A percentile compares a stretch with the other conserved stretches of the same genome.
Evolutionary conservation across 2,329 filamentous ascomycete genomes (phyloP).

Genomic region (Microcyclosporella mali): DNA sequence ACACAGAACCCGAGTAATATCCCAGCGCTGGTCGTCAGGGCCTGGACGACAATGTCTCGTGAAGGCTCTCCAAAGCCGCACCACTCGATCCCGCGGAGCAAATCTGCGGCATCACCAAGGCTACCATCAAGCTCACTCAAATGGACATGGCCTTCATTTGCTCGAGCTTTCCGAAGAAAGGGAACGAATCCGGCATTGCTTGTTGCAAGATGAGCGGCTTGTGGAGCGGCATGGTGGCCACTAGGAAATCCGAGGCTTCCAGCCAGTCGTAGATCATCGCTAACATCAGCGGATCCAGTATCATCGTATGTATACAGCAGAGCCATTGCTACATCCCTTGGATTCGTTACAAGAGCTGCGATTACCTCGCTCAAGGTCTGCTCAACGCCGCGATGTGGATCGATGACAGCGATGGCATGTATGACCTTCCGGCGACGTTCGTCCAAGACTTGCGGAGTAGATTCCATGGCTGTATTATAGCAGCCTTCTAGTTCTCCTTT

Average conservation of each 20-base stretch:
- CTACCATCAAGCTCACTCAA: background rate
- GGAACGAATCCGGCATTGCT: constrained; percentile 6
- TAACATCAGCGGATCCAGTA: background rate
- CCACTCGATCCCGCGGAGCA: constrained; percentile 19
- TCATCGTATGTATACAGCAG: constrained; percentile 17
- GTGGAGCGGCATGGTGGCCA: constrained; percentile 9
- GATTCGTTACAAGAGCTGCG: constrained; percentile 8
- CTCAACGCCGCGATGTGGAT: constrained; percentile 2
- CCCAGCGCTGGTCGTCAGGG: constrained; percentile 8
- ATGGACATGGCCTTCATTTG: background rate
- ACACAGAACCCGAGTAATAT: constrained; percentile 18
- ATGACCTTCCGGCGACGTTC: constrained; percentile 13
- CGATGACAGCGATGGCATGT: constrained; percentile 8
- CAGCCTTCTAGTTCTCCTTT: constrained; percentile 17
- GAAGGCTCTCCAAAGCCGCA: constrained; percentile 18
- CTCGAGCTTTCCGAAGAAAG: constrained; percentile 5
- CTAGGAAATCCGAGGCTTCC: constrained; percentile 11
- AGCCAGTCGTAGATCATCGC: constrained; percentile 3
- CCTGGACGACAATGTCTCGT: constrained; percentile 9
- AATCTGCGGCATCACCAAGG: background rate
- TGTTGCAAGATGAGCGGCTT: constrained; percentile 7
- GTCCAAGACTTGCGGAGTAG: constrained; percentile 12
- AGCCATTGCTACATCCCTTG: constrained; percentile 2
- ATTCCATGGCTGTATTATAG: constrained; percentile 21
- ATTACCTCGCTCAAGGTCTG: constrained; percentile 9